A percentile compares a stretch with the other conserved stretches of the same genome.
Conservation (phyloP, 495 filamentous ascomycete genomes). For the Tuber calosporum region DNA sequence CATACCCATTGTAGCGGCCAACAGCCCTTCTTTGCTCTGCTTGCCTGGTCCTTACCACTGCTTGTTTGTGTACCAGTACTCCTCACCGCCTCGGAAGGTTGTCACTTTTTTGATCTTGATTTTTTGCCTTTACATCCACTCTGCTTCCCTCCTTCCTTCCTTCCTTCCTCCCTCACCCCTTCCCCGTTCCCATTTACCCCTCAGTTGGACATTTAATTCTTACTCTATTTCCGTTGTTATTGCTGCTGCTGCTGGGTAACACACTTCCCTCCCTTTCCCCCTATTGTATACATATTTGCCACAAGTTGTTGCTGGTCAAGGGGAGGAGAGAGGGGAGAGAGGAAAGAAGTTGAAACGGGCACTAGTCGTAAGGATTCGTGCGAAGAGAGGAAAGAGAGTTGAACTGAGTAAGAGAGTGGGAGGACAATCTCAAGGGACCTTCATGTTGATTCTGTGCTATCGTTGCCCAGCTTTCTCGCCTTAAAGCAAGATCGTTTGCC, state of each 20-base stretch:
- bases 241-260: conserved; percentile 14
- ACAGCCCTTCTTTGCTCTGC: not conserved
- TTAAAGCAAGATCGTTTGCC: conserved; percentile 13
- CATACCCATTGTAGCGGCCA: too few species aligned
- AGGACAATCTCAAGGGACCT: conserved; percentile 5
- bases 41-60: not conserved
- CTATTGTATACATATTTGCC: conserved; percentile 19
- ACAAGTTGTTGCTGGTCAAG: conserved; percentile 5
- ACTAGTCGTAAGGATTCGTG: conserved; percentile 1
- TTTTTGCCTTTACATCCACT: not conserved
- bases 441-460: conserved; percentile 35
- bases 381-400: conserved; percentile 8
- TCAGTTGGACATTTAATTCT: not conserved
- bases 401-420: not conserved
- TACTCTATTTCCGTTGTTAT: not conserved
- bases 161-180: not conserved
- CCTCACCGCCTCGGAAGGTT: not conserved
- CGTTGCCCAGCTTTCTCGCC: conserved; percentile 25
- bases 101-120: not conserved
- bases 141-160: not conserved
- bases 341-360: conserved; percentile 5
- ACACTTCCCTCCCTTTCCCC: conserved; percentile 8
- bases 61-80: not conserved
- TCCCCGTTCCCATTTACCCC: not conserved
- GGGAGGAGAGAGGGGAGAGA: conserved; percentile 11